phyloP scores from a whole-genome alignment of 73 alveolate genomes.

The Tetrahymena malaccensis region DNA sequence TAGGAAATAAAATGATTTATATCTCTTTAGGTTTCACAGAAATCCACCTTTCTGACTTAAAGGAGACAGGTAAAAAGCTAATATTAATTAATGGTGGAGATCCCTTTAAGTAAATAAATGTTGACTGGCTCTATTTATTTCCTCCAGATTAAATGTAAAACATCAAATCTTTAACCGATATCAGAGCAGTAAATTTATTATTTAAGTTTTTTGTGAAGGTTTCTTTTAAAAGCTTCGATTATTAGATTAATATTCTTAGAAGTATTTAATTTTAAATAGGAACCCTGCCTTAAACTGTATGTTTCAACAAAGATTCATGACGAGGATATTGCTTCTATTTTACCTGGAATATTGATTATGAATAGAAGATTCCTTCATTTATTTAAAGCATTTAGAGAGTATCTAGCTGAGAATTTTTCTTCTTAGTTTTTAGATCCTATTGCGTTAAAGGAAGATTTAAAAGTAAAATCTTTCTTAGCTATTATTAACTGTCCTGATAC shows the following conservation, averaged over 20 bases:
- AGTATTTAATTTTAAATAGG: background rate
- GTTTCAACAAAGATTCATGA: background rate
- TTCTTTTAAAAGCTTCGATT: no score
- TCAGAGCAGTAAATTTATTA: background rate
- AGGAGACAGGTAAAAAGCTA: background rate
- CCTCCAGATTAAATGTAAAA: background rate
- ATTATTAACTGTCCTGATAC: background rate
- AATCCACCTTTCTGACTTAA: background rate
- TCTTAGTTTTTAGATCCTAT: background rate
- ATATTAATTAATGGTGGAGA: background rate
- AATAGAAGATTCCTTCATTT: background rate
- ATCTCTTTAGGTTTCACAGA: background rate
- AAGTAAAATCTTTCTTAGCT: background rate
- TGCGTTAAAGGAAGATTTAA: background rate
- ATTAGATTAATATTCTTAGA: no score
- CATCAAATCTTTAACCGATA: background rate
- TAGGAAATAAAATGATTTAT: background rate
- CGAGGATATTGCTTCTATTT: background rate
- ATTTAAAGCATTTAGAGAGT: background rate
- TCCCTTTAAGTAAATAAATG: background rate
- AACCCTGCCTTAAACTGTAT: background rate
- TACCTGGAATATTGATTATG: background rate
- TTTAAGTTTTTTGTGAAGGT: background rate
- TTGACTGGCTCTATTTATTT: background rate
- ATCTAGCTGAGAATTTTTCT: background rate